These are phyloP conservation scores for Zelopaecilomyces penicillatus DNA, from an alignment of 2,329 filamentous ascomycete genomes.

Conservation along the genomic window DNA sequence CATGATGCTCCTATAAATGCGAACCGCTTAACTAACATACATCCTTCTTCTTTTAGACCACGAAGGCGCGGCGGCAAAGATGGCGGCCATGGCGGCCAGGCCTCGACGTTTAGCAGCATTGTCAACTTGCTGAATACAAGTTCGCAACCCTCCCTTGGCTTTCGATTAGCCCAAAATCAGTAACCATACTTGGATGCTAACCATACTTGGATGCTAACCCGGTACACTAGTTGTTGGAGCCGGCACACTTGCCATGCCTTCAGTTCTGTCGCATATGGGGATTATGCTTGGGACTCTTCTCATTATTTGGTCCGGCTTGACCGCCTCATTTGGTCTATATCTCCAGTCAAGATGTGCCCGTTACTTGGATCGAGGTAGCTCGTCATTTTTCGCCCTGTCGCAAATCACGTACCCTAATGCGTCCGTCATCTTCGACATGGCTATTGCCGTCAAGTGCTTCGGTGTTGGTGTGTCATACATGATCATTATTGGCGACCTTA, in stretches of 20 bases:
- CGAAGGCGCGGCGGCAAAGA: slow-evolving; percentile 62
- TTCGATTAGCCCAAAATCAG: background rate
- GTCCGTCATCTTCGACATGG: slow-evolving; percentile 87
- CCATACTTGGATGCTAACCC: slow-evolving; percentile 9
- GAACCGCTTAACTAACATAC: background rate
- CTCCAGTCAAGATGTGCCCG: slow-evolving; percentile 87
- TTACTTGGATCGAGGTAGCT: slow-evolving; percentile 80
- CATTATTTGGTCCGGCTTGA: slow-evolving; percentile 84
- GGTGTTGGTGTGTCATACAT: slow-evolving; percentile 95
- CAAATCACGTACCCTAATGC: slow-evolving; percentile 96
- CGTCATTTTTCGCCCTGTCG: slow-evolving; percentile 93
- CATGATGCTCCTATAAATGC: background rate
- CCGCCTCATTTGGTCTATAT: slow-evolving; percentile 87
- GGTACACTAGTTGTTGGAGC: slow-evolving; percentile 68
- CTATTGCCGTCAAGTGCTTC: slow-evolving; percentile 97
- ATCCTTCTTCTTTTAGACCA: slow-evolving; percentile 28
- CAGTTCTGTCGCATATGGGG: slow-evolving; percentile 91
- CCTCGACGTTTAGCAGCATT: slow-evolving; percentile 82
- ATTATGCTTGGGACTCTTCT: slow-evolving; percentile 76
- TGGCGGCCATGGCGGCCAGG: slow-evolving; percentile 60
- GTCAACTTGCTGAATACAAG: slow-evolving; percentile 96
- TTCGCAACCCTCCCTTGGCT: slow-evolving; percentile 32
- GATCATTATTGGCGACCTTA: slow-evolving; percentile 96
- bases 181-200: background rate
- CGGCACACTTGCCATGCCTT: slow-evolving; percentile 90